These are phyloP conservation scores for Russula abietina DNA, from an alignment of 768 basidiomycete genomes.

Conservation along the genomic window DNA sequence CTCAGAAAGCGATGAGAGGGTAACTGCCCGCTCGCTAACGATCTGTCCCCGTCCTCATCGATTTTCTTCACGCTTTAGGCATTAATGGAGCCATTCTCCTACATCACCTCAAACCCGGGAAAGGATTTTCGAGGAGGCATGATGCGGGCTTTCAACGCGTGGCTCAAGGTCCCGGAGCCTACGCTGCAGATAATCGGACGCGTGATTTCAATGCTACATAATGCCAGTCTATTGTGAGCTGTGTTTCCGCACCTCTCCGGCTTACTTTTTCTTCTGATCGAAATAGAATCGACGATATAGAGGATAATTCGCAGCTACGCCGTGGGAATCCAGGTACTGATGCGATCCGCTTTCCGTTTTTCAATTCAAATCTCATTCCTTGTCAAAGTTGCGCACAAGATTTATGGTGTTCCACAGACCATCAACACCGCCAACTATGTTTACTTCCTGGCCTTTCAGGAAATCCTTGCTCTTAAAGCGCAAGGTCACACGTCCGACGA, in stretches of 20 bases:
- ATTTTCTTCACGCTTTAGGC: slow-evolving; percentile 29
- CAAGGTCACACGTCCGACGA: slow-evolving; percentile 26
- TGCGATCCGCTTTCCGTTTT: background rate
- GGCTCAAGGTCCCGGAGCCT: slow-evolving; percentile 75
- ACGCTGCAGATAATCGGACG: slow-evolving; percentile 68
- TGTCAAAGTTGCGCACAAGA: slow-evolving; percentile 79
- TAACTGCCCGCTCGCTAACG: background rate
- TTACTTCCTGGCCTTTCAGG: slow-evolving; percentile 89
- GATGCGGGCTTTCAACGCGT: slow-evolving; percentile 88
- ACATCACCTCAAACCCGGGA: slow-evolving; percentile 77
- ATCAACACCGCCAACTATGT: slow-evolving; percentile 98
- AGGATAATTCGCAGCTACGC: slow-evolving; percentile 83
- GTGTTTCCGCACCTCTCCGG: background rate
- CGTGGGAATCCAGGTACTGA: slow-evolving; percentile 70
- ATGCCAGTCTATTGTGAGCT: slow-evolving; percentile 80
- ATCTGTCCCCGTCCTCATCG: background rate
- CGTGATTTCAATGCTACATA: slow-evolving; percentile 92
- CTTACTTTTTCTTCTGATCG: background rate
- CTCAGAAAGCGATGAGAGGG: slow-evolving; percentile 17
- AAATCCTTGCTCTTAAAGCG: slow-evolving; percentile 54
- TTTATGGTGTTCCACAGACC: slow-evolving; percentile 94
- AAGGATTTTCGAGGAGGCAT: slow-evolving; percentile 87
- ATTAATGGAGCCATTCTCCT: slow-evolving; percentile 83
- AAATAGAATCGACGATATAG: slow-evolving; percentile 84
- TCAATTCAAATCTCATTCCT: background rate